These are phyloP conservation scores for Podospora pseudopauciseta DNA, from an alignment of 495 filamentous ascomycete genomes.

Conservation along the genomic window DNA sequence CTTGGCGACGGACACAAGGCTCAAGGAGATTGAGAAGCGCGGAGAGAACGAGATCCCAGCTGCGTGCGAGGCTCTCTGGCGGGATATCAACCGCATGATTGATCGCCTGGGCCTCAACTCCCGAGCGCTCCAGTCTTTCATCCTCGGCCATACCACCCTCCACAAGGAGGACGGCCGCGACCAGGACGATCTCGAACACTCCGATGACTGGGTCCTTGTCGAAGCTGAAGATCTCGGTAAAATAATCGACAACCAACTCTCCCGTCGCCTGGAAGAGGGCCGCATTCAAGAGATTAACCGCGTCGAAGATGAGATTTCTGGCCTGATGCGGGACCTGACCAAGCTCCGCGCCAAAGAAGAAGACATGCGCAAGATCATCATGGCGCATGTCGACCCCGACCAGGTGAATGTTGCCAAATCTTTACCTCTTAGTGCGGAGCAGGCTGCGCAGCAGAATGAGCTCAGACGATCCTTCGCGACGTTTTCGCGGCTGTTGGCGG, in stretches of 20 bases:
- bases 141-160: conserved; percentile 57
- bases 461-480: conserved; percentile 65
- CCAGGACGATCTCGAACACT: conserved; percentile 57
- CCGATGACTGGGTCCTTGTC: conserved; percentile 63
- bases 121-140: conserved; percentile 67
- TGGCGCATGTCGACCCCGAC: conserved; percentile 60
- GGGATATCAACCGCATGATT: conserved; percentile 95
- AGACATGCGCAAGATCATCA: conserved; percentile 68
- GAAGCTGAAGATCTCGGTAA: conserved; percentile 63
- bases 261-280: conserved; percentile 57
- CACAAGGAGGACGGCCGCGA: conserved; percentile 47
- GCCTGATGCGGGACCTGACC: conserved; percentile 61
- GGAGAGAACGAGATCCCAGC: conserved; percentile 55
- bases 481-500: conserved; percentile 67
- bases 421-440: conserved; percentile 77
- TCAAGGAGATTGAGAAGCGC: conserved; percentile 41
- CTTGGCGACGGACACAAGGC: conserved; percentile 39
- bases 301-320: conserved; percentile 58
- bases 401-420: conserved; percentile 54
- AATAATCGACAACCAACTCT: conserved; percentile 54
- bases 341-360: conserved; percentile 65
- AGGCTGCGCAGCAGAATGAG: conserved; percentile 75
- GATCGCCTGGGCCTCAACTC: conserved; percentile 88
- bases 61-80: conserved; percentile 70
- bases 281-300: conserved; percentile 60